Conservation (phyloP, 345 rosid genomes). For the Syzygium jambos region DNA sequence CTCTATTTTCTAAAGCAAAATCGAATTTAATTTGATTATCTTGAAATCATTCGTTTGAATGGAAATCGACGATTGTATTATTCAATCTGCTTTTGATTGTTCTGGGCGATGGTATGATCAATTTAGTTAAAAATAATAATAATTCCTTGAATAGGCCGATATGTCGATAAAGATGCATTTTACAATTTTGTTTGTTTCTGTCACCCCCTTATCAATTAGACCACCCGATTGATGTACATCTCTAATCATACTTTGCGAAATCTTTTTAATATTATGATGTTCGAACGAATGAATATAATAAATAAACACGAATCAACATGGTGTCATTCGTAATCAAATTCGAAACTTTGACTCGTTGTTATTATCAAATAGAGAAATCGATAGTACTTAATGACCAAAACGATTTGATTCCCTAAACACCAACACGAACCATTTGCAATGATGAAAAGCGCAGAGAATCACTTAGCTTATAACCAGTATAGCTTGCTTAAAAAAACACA, state of each 20-base stretch:
- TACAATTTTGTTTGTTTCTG: background rate
- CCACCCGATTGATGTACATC: background rate
- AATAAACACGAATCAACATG: accelerated
- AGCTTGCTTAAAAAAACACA: accelerated
- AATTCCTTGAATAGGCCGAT: background rate
- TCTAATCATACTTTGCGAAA: accelerated
- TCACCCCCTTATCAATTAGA: background rate
- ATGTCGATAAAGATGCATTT: background rate
- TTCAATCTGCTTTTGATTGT: background rate
- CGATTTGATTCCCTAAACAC: accelerated
- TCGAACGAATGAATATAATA: background rate
- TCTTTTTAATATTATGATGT: background rate
- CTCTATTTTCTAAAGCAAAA: background rate
- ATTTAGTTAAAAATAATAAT: background rate
- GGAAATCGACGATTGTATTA: background rate
- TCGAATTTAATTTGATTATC: background rate
- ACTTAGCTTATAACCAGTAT: background rate
- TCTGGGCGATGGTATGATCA: background rate
- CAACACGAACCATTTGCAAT: accelerated
- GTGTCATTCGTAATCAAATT: accelerated
- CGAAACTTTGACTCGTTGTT: accelerated
- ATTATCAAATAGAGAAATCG: background rate
- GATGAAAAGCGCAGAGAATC: background rate
- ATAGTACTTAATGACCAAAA: accelerated
- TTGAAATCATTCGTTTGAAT: background rate